Conservation (phyloP, 305 asterid genomes). For the Fraxinus sp. region DNA sequence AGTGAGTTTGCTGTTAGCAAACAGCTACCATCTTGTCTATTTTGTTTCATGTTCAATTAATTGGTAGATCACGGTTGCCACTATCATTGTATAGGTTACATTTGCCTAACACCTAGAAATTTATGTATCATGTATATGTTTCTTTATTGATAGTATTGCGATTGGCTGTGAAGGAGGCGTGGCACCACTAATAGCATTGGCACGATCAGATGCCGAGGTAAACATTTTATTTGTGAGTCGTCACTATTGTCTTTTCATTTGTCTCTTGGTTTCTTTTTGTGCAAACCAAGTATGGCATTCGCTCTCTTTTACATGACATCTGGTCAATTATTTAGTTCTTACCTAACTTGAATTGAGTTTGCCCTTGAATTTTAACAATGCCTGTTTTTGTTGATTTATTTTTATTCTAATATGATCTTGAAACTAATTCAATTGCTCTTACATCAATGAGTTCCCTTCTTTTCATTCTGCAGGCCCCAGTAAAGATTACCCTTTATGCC, state of each 20-base stretch:
- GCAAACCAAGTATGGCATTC: constrained; percentile 10
- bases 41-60: background rate
- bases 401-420: background rate
- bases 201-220: constrained; percentile 76
- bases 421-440: background rate
- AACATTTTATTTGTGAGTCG: background rate
- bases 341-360: background rate
- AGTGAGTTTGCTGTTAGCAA: background rate
- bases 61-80: background rate
- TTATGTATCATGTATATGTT: constrained; percentile 15
- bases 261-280: background rate
- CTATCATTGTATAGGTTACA: background rate
- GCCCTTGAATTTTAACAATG: background rate
- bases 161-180: constrained; percentile 95
- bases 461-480: background rate
- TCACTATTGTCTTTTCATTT: background rate
- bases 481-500: background rate
- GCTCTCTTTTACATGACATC: constrained; percentile 3
- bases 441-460: background rate
- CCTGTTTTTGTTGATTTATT: background rate
- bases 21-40: background rate
- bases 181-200: constrained; percentile 75
- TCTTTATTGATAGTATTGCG: constrained; percentile 59
- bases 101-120: background rate
- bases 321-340: constrained; percentile 15